phyloP scores from a whole-genome alignment of 768 basidiomycete genomes.

The Lactifluus subvellereus region DNA sequence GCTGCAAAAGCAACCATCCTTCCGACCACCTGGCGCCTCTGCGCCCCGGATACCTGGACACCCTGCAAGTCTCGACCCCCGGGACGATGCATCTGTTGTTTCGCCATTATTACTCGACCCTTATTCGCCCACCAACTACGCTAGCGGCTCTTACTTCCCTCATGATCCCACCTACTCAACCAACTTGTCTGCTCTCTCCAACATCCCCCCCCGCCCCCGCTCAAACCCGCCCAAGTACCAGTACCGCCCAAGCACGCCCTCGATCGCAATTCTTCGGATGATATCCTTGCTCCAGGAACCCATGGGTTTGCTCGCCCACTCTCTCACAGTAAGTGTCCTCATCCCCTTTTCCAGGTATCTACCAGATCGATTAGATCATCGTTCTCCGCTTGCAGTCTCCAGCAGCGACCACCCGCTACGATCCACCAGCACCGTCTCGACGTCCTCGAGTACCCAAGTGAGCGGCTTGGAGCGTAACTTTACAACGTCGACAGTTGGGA shows the following conservation, averaged over 20 bases:
- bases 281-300: conserved; percentile 18
- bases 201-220: conserved; percentile 14
- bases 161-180: conserved; percentile 2
- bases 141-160: conserved; percentile 8
- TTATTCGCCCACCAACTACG: neutral
- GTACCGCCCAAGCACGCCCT: neutral
- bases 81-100: conserved; percentile 9
- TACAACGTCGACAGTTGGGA: conserved; percentile 19
- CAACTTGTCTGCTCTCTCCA: neutral
- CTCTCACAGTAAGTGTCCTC: conserved; percentile 20
- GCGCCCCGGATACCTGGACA: conserved; percentile 29
- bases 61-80: conserved; percentile 1
- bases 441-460: conserved; percentile 11
- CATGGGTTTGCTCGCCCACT: conserved; percentile 20
- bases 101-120: conserved; percentile 11
- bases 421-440: conserved; percentile 19
- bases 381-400: conserved; percentile 6
- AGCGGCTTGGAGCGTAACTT: conserved; percentile 21
- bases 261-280: conserved; percentile 20
- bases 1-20: conserved; percentile 22
- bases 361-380: neutral
- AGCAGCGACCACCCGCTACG: conserved; percentile 16
- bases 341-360: conserved; percentile 3
- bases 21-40: conserved; percentile 29
- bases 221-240: neutral